Evolutionary conservation across 139 green algal species (phyloP).

Genomic region (Coelastrella sp.): DNA sequence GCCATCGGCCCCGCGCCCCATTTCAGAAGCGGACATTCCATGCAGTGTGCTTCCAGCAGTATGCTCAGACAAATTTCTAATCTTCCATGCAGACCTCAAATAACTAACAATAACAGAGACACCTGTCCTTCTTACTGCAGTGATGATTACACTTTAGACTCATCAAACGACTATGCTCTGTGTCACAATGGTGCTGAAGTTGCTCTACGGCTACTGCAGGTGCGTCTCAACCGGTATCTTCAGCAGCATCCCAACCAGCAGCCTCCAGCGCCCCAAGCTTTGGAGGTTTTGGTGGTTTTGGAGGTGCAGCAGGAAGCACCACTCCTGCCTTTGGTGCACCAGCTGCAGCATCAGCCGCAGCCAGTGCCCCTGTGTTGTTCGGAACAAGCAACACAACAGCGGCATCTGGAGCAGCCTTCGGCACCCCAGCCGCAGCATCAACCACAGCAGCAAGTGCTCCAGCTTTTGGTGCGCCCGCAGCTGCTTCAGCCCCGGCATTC

Average conservation of each 20-base stretch:
- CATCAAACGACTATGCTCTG: background rate
- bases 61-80: too few relatives aligned
- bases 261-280: conserved; percentile 7
- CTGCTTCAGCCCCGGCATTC: conserved; percentile 19
- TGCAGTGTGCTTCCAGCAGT: too few relatives aligned
- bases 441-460: conserved; percentile 33
- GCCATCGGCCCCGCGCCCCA: too few relatives aligned
- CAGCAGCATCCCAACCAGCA: conserved; percentile 9
- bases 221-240: background rate
- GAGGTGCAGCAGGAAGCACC: background rate
- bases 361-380: background rate
- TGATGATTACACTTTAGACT: background rate
- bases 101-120: too few relatives aligned
- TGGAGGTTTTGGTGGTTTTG: conserved; percentile 8
- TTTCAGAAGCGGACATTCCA: too few relatives aligned
- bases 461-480: conserved; percentile 26
- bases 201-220: conserved; percentile 8
- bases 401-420: background rate
- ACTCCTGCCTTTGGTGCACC: conserved; percentile 18
- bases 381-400: conserved; percentile 9
- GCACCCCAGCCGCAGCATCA: too few relatives aligned
- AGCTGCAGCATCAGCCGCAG: conserved; percentile 1
- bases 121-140: too few relatives aligned
- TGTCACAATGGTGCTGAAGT: background rate
- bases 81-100: too few relatives aligned